Evolutionary conservation across 495 filamentous ascomycete species (phyloP).

Genomic region (Trichocladium antarcticum): DNA sequence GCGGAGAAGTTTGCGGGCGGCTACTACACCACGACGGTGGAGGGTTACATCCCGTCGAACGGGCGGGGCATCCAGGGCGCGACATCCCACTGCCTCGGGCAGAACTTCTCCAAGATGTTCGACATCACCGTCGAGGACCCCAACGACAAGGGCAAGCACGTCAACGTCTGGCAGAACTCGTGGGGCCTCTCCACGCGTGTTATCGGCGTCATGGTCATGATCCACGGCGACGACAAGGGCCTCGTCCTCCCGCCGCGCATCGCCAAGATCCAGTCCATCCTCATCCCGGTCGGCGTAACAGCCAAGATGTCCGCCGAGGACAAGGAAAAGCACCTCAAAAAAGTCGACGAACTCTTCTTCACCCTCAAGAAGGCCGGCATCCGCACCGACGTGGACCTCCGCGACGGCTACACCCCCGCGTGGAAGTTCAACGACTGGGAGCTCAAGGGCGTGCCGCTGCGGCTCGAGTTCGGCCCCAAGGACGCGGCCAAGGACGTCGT

Average conservation of each 20-base stretch:
- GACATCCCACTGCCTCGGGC: constrained; percentile 86
- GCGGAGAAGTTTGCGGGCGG: constrained; percentile 97
- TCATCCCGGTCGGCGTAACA: constrained; percentile 90
- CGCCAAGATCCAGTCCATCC: constrained; percentile 69
- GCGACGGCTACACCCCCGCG: constrained; percentile 81
- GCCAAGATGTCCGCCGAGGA: constrained; percentile 73
- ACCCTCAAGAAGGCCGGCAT: constrained; percentile 55
- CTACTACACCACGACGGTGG: constrained; percentile 87
- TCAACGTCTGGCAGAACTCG: constrained; percentile 94
- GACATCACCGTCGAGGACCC: constrained; percentile 94
- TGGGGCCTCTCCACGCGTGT: constrained; percentile 95
- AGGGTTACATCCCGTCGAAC: constrained; percentile 88
- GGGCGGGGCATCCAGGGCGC: constrained; percentile 94
- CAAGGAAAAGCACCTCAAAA: constrained; percentile 54
- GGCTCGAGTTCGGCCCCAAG: constrained; percentile 90
- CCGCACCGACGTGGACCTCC: constrained; percentile 61
- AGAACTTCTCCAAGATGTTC: constrained; percentile 99
- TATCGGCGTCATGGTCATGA: constrained; percentile 97
- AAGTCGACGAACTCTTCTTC: constrained; percentile 54
- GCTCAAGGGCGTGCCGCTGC: constrained; percentile 82
- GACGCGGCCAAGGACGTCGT: constrained; percentile 76
- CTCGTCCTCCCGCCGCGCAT: constrained; percentile 83
- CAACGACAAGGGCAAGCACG: constrained; percentile 40
- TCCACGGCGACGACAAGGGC: constrained; percentile 89
- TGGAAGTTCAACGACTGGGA: constrained; percentile 99